Base-by-base conservation (phyloP, 2,329 filamentous ascomycete genomes). In the Aspergillus ochraceus region DNA sequence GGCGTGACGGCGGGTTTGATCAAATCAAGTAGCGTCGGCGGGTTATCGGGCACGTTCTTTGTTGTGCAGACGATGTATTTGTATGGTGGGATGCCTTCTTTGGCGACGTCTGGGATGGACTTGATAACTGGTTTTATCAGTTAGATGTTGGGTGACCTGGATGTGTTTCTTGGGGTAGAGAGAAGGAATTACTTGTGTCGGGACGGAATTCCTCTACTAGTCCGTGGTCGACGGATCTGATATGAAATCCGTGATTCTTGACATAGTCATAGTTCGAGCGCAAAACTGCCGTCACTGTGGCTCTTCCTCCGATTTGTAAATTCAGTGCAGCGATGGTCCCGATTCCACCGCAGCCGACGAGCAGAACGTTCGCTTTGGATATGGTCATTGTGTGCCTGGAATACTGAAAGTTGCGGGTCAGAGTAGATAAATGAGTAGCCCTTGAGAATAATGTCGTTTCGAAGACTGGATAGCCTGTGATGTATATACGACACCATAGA, bases 51-150 rank as follows among this genome's bases (percentile, higher is more conserved):
- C 36, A 84, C 72, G 64, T 86, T 87, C 67, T 88, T 88, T 10
- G 84, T 88, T 5, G 81, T 78, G 42, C 83, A 76, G 8, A 88
- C 70, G 42, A 88, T 78, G 64, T 81, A 88, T 70, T 87, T 82
- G 66, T 81, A 87, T 1, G 61, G 61, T 1, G 39, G 30, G 8
- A 61, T 20, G 2, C 42, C 26, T 19, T 67, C 59, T 11, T 57
- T 36, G 3, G 56, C 32, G 9, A 83, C 73, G 49, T 84, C 67
- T 1, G 84, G 84, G 22, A 86, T 73, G 3, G 71, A 72, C 50
- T 81, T 80, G 55, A 76, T 71, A 45, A 86, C 80, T 80, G 60
- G 6, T 22, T 11, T 36, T 24, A n/a, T 32, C n/a, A 30, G 19
- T 32, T 47, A 14, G 22, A 32, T 22, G 20, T 19, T 12, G 32